These are phyloP conservation scores for Lactifluus pinguis DNA, from an alignment of 768 basidiomycete species.

Conservation along the genomic window DNA sequence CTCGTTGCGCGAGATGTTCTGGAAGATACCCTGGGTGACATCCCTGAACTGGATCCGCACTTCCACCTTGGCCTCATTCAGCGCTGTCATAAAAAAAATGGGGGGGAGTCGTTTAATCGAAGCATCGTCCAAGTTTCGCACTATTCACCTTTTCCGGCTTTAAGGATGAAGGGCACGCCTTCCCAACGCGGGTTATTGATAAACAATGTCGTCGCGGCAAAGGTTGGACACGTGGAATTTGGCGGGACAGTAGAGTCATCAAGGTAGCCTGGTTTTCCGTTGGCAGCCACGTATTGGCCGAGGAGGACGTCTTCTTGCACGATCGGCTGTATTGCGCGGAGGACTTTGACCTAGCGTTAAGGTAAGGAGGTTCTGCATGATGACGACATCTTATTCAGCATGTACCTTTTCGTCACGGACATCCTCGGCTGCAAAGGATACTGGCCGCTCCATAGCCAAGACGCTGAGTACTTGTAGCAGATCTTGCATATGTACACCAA, in stretches of 20 bases:
- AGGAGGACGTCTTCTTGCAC: constrained; percentile 70
- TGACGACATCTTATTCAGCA: background rate
- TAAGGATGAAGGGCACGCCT: constrained; percentile 96
- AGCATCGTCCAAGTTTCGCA: background rate
- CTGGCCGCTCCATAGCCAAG: constrained; percentile 95
- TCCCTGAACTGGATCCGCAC: constrained; percentile 98
- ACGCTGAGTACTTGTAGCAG: constrained; percentile 91
- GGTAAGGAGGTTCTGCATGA: constrained; percentile 2
- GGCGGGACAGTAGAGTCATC: constrained; percentile 94
- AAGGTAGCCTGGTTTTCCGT: constrained; percentile 97
- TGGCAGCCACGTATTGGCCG: constrained; percentile 85
- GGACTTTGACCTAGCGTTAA: constrained; percentile 76
- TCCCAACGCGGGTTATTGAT: constrained; percentile 98
- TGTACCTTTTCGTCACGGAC: constrained; percentile 96
- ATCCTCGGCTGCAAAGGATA: constrained; percentile 94
- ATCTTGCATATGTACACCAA: constrained; percentile 41
- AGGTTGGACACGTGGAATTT: constrained; percentile 89
- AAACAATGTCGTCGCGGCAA: constrained; percentile 81
- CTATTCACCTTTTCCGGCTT: constrained; percentile 84
- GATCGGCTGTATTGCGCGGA: constrained; percentile 84
- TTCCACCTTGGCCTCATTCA: constrained; percentile 98
- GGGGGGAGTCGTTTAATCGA: background rate
- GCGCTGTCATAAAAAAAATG: constrained; percentile 38
- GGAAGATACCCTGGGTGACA: constrained; percentile 94
- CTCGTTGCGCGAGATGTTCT: constrained; percentile 92